Conservation (phyloP, 2,329 filamentous ascomycete genomes). For the Bipolaris bicolor region DNA sequence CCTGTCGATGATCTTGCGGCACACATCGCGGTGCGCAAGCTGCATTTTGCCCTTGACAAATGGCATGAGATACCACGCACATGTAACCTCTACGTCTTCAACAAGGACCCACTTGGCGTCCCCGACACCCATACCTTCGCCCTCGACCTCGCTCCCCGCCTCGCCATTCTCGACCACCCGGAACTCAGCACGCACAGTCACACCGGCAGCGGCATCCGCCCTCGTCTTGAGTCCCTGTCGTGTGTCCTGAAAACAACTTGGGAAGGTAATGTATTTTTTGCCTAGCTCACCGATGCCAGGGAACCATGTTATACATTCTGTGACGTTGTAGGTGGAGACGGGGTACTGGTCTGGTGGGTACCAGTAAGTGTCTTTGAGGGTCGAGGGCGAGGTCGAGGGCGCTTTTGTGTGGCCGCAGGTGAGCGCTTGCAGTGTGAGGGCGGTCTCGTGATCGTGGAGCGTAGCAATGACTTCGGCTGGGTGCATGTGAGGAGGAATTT, state of each 20-base stretch:
- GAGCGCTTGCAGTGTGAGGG: constrained; percentile 43
- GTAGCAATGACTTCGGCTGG: constrained; percentile 37
- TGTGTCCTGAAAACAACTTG: constrained; percentile 43
- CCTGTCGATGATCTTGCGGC: constrained; percentile 43
- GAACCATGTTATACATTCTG: constrained; percentile 38
- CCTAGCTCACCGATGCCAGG: constrained; percentile 41
- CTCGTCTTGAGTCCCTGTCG: constrained; percentile 41
- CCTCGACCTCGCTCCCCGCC: constrained; percentile 35
- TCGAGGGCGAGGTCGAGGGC: constrained; percentile 27
- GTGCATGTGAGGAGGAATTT: constrained; percentile 36
- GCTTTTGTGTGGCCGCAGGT: constrained; percentile 39
- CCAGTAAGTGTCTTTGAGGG: constrained; percentile 45
- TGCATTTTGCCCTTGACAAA: constrained; percentile 45
- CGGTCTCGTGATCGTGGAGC: constrained; percentile 45
- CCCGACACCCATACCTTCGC: constrained; percentile 41
- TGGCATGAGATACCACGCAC: constrained; percentile 46
- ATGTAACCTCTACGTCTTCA: constrained; percentile 45
- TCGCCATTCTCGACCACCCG: constrained; percentile 36
- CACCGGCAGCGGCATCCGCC: constrained; percentile 38
- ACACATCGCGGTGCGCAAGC: constrained; percentile 41
- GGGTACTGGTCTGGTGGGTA: constrained; percentile 40
- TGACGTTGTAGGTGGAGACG: constrained; percentile 39
- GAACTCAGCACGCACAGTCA: constrained; percentile 42
- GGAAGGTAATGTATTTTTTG: constrained; percentile 42
- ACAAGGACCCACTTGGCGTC: constrained; percentile 44